These are phyloP conservation scores for Gomphus bonarii DNA, from an alignment of 1,284 basidiomycete genomes.

Conservation along the genomic window DNA sequence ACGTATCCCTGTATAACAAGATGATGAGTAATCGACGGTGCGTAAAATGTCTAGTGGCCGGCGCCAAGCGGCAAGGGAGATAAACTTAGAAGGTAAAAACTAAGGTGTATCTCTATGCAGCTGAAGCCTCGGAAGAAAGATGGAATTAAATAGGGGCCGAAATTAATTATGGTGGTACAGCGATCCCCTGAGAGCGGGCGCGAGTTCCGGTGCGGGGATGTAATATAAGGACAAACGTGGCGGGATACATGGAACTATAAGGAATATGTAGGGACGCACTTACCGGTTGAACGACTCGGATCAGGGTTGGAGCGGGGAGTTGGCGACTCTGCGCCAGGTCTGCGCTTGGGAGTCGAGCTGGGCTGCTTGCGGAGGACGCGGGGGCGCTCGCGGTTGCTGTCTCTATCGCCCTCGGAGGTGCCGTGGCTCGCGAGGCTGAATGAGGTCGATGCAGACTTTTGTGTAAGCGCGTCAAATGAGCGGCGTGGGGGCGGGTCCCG, in stretches of 20 bases:
- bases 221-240: background rate
- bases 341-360: background rate
- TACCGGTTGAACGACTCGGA: background rate
- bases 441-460: conserved; percentile 1
- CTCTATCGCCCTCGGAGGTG: background rate
- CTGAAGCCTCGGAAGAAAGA: background rate
- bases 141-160: background rate
- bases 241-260: background rate
- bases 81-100: background rate
- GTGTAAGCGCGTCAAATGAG: background rate
- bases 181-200: background rate
- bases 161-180: background rate
- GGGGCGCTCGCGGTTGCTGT: background rate
- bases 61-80: background rate
- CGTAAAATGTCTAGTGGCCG: background rate
- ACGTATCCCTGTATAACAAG: background rate
- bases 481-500: background rate
- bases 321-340: background rate
- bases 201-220: background rate
- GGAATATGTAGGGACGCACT: background rate
- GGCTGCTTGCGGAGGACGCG: conserved; percentile 9
- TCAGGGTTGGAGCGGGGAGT: background rate
- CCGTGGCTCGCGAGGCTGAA: background rate
- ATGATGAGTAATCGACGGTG: background rate
- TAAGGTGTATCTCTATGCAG: background rate